Base-by-base conservation (phyloP, 2,329 filamentous ascomycete genomes). In the Colletotrichum abscissum region DNA sequence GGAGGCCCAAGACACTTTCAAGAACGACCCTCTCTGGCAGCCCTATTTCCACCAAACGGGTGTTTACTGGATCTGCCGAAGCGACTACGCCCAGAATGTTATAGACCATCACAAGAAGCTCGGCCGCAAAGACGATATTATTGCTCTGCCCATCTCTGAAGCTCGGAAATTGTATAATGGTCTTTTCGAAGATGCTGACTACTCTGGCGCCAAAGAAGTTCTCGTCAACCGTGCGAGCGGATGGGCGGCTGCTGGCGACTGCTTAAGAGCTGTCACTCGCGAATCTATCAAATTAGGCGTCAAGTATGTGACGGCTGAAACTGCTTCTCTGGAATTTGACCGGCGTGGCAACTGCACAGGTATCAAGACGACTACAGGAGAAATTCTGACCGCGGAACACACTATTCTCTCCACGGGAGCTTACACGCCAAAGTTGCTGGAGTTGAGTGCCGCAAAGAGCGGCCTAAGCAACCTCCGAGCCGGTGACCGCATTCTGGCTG, bases 1-100 rank as follows among this genome's bases (percentile, higher is more conserved):
- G 33, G 91, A 94, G 81, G 90, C 92, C 0, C 90, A 92, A 77
- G 88, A 91, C 64, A 81, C 89, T 0, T 94, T 91, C 85, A 86
- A 86, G 67, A 82, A 80, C 1, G 88, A 91, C 66, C 88, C 90
- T 1, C 82, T 92, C 2, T 90, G 89, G 83, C 82, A 85, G 76
- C 83, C 84, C 2, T 87, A 86, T 68, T 92, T 91, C 77, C 88
- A 92, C 78, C 86, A 89, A 77, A 89, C 87, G 0, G 91, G 91
- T 0, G 88, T 91, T 81, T 86, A 90, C 68, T 89, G 85, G 82
- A 86, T 90, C 77, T 88, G 86, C 75, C 84, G 87, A 56, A 84
- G 84, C 69, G 84, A 88, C 67, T 85, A 89, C 67, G 85, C 87
- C 0, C 82, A 85, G 49, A 82, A 87, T 0, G 89, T 92, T 52